Evolutionary conservation across 116 monocot species (phyloP), one percentile per base, ranked within the genome.

Genomic region (Zostera marina): DNA sequence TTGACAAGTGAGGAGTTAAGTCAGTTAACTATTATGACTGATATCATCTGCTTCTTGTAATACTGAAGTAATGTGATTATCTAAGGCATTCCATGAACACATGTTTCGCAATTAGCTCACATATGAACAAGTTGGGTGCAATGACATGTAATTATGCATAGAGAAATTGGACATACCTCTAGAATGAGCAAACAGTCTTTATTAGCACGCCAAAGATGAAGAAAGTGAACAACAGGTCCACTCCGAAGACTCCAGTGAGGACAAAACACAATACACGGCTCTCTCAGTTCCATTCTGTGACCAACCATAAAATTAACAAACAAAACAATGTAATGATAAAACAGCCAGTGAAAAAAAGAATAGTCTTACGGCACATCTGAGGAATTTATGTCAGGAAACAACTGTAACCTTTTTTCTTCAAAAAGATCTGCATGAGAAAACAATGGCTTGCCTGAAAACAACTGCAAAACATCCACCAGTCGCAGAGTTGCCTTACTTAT

Each of bases 221-320:
- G 96, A 55, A 94, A 79, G 26, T 85, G 85, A 71, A 83, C 73
- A 61, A 61, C 74, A 46, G 96, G 71, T 24, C 96, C 96, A 59
- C 85, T 61, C 8, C 85, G 75, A 58, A 96, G 89, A 67, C 74
- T 89, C 82, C 82, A 89, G 48, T 96, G 89, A 71, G 85, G 74
- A 56, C 73, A 67, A 66, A 96, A 78, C 53, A 96, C 85, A 67
- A 96, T 74, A 66, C 89, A 88, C 14, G 93, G 88, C 47, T 94
- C 96, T 44, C 72, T 52, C 96, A 89, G 89, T 20, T 15, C 68
- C 43, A 63, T 67, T 71, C 93, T 94, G 64, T 3, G 11, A 15
- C 25, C n/a, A 9, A 13, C 9, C 54, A 7, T 26, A 23, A 54
- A 13, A 25, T 24, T 13, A 58, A 58, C 32, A 32, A 32, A 51